phyloP scores from a whole-genome alignment of 805 yeast genomes.

The Teunomyces pallodes region DNA sequence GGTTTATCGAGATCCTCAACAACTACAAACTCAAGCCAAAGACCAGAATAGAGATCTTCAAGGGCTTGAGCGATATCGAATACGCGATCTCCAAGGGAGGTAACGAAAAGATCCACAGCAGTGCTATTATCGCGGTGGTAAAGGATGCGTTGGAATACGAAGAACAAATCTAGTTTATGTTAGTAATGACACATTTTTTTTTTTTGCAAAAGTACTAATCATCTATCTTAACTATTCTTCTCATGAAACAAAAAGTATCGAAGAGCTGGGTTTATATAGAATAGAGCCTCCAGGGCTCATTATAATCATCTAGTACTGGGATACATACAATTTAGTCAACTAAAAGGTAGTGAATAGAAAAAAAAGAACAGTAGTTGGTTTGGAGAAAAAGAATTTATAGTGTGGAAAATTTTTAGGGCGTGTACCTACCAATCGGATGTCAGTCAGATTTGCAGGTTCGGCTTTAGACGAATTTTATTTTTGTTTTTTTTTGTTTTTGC shows the following conservation, averaged over 20 bases:
- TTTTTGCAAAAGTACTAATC: constrained; percentile 6
- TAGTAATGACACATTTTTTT: not conserved
- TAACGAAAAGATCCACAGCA: constrained; percentile 81
- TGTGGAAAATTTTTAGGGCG: not conserved
- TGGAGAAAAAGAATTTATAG: not conserved
- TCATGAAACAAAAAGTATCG: constrained; percentile 24
- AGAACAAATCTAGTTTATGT: constrained; percentile 3
- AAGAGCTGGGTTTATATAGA: constrained; percentile 25
- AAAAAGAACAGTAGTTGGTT: not conserved
- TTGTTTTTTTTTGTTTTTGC: not conserved
- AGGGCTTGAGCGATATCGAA: constrained; percentile 82
- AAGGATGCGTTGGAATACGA: constrained; percentile 57
- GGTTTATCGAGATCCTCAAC: constrained; percentile 69
- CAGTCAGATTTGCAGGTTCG: not conserved
- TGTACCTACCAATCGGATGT: not conserved
- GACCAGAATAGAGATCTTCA: constrained; percentile 63
- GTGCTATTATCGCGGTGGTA: constrained; percentile 86
- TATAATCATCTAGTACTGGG: constrained; percentile 16
- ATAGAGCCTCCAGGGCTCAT: constrained; percentile 24
- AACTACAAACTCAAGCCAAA: constrained; percentile 60
- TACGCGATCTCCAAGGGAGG: constrained; percentile 92
- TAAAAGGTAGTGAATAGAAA: not conserved
- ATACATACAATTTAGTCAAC: not conserved
- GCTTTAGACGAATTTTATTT: not conserved
- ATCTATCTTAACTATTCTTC: constrained; percentile 20